Conservation (phyloP, 805 yeast genomes). For the Candida maris region DNA sequence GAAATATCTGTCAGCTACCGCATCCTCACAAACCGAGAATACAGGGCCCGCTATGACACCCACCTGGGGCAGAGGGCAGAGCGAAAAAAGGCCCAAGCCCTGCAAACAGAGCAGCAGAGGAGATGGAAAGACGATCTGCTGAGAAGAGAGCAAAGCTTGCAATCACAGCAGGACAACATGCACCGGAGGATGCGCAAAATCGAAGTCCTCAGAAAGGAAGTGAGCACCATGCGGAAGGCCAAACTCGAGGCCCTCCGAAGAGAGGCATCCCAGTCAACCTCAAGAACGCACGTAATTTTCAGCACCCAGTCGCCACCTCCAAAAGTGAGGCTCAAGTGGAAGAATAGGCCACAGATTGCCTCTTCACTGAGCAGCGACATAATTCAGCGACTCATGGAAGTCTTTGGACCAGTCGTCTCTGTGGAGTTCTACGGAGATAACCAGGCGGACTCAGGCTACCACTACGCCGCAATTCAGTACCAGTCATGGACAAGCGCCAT, state of each 20-base stretch:
- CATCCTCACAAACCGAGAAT: constrained; percentile 18
- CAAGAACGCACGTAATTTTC: not conserved
- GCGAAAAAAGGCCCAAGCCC: constrained; percentile 1
- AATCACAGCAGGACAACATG: constrained; percentile 8
- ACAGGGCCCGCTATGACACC: constrained; percentile 22
- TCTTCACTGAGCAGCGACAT: constrained; percentile 32
- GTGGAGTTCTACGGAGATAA: constrained; percentile 13
- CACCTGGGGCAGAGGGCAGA: constrained; percentile 7
- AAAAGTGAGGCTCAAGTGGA: constrained; percentile 42
- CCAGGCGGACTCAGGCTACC: constrained; percentile 28
- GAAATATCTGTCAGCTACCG: constrained; percentile 27
- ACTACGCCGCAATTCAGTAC: constrained; percentile 37
- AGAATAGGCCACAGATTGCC: constrained; percentile 35
- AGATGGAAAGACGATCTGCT: constrained; percentile 28
- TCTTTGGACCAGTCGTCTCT: constrained; percentile 39
- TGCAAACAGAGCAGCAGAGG: constrained; percentile 11
- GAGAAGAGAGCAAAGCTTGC: constrained; percentile 29
- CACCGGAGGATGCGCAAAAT: constrained; percentile 13
- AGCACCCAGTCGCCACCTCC: constrained; percentile 6
- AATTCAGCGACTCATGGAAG: constrained; percentile 38
- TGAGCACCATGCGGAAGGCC: constrained; percentile 11
- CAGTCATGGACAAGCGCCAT: constrained; percentile 26
- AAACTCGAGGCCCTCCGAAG: constrained; percentile 2
- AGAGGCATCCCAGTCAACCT: not conserved
- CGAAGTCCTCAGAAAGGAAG: constrained; percentile 18